Conservation (phyloP, 129 eudicot species). For the Ambrosia trifida region DNA sequence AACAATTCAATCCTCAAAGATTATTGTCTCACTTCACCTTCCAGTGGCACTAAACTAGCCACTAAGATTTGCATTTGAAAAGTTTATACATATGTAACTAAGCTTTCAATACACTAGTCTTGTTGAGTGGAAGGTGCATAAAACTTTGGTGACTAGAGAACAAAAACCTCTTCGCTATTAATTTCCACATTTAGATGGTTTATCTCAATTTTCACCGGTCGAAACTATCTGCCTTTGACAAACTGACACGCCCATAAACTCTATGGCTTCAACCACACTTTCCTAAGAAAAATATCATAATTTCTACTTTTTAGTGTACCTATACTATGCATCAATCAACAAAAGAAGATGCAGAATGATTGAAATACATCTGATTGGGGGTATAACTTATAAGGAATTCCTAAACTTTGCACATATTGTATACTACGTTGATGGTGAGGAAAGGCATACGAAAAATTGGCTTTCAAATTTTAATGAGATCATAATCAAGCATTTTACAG, state of each 20-base stretch:
- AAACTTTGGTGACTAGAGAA: neutral
- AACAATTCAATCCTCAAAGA: neutral
- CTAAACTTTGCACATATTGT: neutral
- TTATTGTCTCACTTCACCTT: neutral
- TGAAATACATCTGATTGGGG: neutral
- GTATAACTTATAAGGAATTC: neutral
- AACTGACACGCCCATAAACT: neutral
- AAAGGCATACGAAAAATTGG: neutral
- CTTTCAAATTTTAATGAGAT: neutral
- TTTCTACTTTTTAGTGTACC: neutral
- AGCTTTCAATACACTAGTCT: neutral
- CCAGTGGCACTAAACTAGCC: neutral
- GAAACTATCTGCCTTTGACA: neutral
- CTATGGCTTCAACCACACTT: slow-evolving; percentile 5
- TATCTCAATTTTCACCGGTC: neutral
- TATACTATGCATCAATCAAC: neutral
- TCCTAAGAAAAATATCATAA: neutral
- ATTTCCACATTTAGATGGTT: neutral
- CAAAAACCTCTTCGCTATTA: neutral
- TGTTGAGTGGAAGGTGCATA: neutral
- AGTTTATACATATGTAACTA: neutral
- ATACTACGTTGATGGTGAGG: neutral
- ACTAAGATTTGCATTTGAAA: neutral
- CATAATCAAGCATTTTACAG: slow-evolving; percentile 1
- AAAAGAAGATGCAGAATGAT: neutral